Conservation (phyloP, 768 basidiomycete genomes). For the Boletus vinaceobasis region DNA sequence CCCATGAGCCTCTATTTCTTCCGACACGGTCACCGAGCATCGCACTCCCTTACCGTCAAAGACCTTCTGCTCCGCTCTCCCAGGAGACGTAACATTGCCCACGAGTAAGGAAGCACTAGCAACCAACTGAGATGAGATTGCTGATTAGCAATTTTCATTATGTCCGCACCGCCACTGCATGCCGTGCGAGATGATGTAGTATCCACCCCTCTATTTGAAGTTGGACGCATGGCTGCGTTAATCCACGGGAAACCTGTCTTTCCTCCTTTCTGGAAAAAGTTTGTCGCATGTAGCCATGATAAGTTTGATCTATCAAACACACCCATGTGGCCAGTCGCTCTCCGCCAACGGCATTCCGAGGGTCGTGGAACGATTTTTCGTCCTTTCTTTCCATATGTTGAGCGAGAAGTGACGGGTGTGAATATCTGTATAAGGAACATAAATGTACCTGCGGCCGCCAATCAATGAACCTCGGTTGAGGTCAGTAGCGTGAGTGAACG, state of each 20-base stretch:
- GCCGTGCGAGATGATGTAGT: slow-evolving; percentile 24
- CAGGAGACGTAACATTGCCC: slow-evolving; percentile 28
- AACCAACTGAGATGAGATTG: slow-evolving; percentile 28
- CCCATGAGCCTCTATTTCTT: slow-evolving; percentile 1
- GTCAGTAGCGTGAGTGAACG: background rate
- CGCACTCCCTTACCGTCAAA: slow-evolving; percentile 16
- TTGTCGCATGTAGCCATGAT: background rate
- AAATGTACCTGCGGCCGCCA: slow-evolving; percentile 7
- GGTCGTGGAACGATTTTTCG: slow-evolving; percentile 14
- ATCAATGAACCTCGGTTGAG: slow-evolving; percentile 6
- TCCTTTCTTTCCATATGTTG: background rate
- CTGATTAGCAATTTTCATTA: slow-evolving; percentile 27
- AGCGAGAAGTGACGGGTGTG: background rate
- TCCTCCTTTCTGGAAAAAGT: background rate
- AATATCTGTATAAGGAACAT: background rate
- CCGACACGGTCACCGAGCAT: slow-evolving; percentile 17
- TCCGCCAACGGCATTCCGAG: slow-evolving; percentile 12
- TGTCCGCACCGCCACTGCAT: slow-evolving; percentile 26
- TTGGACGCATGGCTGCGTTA: slow-evolving; percentile 20
- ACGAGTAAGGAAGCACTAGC: slow-evolving; percentile 22
- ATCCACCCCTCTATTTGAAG: slow-evolving; percentile 13
- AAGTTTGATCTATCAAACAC: slow-evolving; percentile 6
- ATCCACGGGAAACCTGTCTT: slow-evolving; percentile 16
- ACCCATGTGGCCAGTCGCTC: slow-evolving; percentile 6
- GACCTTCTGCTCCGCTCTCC: slow-evolving; percentile 18